Evolutionary conservation across 331 rosid species (phyloP), one percentile per base, ranked within the genome.

Genomic region (Prunus yedoensis): DNA sequence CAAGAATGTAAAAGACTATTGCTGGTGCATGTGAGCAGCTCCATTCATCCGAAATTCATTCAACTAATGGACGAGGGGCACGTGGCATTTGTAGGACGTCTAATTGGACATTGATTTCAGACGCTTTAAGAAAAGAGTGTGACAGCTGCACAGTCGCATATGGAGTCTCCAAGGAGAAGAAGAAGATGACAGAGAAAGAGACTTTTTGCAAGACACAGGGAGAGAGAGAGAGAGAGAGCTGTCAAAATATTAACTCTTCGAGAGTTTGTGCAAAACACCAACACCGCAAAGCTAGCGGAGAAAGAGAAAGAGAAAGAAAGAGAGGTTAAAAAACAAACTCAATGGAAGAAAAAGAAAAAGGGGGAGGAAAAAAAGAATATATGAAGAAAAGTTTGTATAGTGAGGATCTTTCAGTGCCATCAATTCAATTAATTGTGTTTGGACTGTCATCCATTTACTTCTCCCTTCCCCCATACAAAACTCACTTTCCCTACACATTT

Each of bases 381-480:
- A 62, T 18, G 51, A 61, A 20, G 67, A 46, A 70, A 52, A 74
- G 88, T 78, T 85, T 82, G 85, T 83, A 83, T 78, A 81, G 83
- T 18, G 75, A 84, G 85, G 88, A 76, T 82, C 41, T 83, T 85
- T 84, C 77, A 83, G 84, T 85, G 86, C 80, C 83, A 83, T 85
- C 83, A 77, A 72, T 23, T 72, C 78, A 88, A 60, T 79, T 71
- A 78, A 78, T 80, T 77, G 88, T 85, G 83, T 70, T 89, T 79
- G 90, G 87, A 82, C 91, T 89, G 93, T 85, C 93, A 88, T 88
- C 96, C 97, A 90, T 90, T 86, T 88, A 65, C 83, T 73, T 74
- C 41, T 35, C 41, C 59, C 23, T n/a, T 76, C 76, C 71, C 51
- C 12, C 51, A 47, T 47, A 47, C 4, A 47, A 47, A 76, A 84